Evolutionary conservation across 441 rosid genomes (phyloP).

Genomic region (Pelargonium australe): DNA sequence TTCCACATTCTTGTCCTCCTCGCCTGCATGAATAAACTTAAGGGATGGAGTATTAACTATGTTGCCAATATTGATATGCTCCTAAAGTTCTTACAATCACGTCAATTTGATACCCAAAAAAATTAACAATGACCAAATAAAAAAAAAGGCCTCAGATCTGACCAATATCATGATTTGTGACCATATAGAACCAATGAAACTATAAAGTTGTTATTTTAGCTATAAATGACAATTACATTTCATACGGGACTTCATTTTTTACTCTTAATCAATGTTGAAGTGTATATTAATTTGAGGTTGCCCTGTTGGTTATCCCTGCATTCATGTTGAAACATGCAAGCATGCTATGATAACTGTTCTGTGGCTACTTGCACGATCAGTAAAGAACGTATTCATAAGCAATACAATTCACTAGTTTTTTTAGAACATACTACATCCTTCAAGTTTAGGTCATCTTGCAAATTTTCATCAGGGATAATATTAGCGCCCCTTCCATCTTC

Average conservation of each 20-base stretch:
- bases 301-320: not conserved
- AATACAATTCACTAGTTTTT: not conserved
- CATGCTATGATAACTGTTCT: not conserved
- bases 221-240: not conserved
- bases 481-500: too few relatives aligned
- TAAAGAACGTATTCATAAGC: not conserved
- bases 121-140: not conserved
- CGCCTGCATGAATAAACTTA: slow-evolving; percentile 33
- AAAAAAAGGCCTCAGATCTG: not conserved
- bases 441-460: too few relatives aligned
- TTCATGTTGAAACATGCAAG: not conserved
- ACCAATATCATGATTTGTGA: not conserved
- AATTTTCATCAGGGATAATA: too few relatives aligned
- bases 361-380: not conserved
- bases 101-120: too few relatives aligned
- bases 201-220: not conserved
- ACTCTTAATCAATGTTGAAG: too few relatives aligned
- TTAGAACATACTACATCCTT: too few relatives aligned
- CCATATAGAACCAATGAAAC: slow-evolving; percentile 7
- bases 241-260: too few relatives aligned
- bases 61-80: too few relatives aligned
- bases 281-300: slow-evolving; percentile 3
- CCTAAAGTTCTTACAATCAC: too few relatives aligned
- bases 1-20: slow-evolving; percentile 59
- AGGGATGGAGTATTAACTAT: slow-evolving; percentile 6